Percentiles rank a stretch among this genome's conserved stretches.
Conservation (phyloP, 352 stramenopile genomes). For the Pythium graminicola region DNA sequence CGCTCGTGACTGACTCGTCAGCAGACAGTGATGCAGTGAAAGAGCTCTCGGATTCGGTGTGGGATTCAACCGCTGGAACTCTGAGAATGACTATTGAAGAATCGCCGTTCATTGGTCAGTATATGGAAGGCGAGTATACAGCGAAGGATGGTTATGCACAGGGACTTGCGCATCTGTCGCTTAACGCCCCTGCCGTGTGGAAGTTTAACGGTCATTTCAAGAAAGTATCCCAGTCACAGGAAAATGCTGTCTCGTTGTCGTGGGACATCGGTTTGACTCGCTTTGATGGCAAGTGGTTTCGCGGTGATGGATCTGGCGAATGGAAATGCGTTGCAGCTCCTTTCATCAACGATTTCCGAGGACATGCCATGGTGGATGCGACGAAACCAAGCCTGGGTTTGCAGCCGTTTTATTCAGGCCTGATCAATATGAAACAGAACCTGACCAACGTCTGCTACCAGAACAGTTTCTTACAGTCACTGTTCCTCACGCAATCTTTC, state of each 20-base stretch:
- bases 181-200: constrained; percentile 25
- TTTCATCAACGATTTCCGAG: constrained; percentile 54
- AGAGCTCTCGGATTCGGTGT: constrained; percentile 18
- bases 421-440: constrained; percentile 88
- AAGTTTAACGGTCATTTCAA: constrained; percentile 69
- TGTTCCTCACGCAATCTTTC: constrained; percentile 85
- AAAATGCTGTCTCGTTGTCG: constrained; percentile 61
- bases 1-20: constrained; percentile 14
- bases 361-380: constrained; percentile 33
- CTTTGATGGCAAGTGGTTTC: constrained; percentile 83
- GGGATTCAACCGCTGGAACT: constrained; percentile 67
- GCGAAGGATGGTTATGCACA: constrained; percentile 64
- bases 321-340: constrained; percentile 66
- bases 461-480: constrained; percentile 84
- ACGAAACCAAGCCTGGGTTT: constrained; percentile 19
- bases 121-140: constrained; percentile 63
- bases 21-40: constrained; percentile 2
- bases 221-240: constrained; percentile 55
- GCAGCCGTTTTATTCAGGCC: constrained; percentile 73
- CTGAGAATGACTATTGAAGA: constrained; percentile 40
- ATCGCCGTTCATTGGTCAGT: constrained; percentile 43
- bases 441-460: constrained; percentile 89
- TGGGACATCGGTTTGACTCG: constrained; percentile 48
- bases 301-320: constrained; percentile 69
- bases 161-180: constrained; percentile 42